Percentiles rank a stretch among this genome's conserved stretches.
Evolutionary conservation across 2,329 filamentous ascomycete species (phyloP).

Genomic region (Chaetomium strumarium): DNA sequence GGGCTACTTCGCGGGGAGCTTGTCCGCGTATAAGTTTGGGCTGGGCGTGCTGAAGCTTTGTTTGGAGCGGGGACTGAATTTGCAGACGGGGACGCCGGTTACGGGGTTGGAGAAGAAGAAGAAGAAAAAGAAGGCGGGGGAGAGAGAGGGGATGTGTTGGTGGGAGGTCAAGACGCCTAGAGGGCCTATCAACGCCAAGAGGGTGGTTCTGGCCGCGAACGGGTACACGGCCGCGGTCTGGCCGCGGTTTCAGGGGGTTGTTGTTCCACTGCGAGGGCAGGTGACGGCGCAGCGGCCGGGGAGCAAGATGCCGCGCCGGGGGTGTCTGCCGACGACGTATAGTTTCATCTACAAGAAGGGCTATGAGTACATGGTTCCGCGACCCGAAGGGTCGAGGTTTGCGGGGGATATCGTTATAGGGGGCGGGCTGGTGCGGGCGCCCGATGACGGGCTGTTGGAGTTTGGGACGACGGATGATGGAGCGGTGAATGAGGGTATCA

Average conservation of each 20-base stretch:
- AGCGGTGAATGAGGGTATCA: slow-evolving; percentile 43
- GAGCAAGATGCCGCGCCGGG: slow-evolving; percentile 30
- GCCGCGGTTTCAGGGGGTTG: slow-evolving; percentile 38
- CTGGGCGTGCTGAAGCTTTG: slow-evolving; percentile 41
- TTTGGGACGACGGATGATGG: slow-evolving; percentile 54
- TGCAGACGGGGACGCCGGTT: slow-evolving; percentile 47
- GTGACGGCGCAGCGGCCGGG: slow-evolving; percentile 39
- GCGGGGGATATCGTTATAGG: slow-evolving; percentile 56
- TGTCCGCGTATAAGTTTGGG: slow-evolving; percentile 36
- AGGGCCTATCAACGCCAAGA: slow-evolving; percentile 36
- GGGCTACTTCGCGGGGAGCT: slow-evolving; percentile 39
- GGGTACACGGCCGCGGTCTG: slow-evolving; percentile 44
- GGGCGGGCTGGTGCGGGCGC: slow-evolving; percentile 44
- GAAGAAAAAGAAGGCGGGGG: slow-evolving; percentile 8
- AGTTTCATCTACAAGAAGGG: slow-evolving; percentile 55
- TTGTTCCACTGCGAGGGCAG: slow-evolving; percentile 47
- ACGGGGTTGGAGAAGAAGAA: slow-evolving; percentile 5
- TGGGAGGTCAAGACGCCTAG: slow-evolving; percentile 39
- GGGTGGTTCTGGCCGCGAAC: slow-evolving; percentile 49
- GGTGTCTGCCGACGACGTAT: slow-evolving; percentile 46
- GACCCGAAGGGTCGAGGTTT: slow-evolving; percentile 39
- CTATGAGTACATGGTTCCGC: slow-evolving; percentile 63
- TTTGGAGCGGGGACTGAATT: slow-evolving; percentile 39
- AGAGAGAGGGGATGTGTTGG: slow-evolving; percentile 27
- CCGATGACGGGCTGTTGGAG: slow-evolving; percentile 39